Evolutionary conservation across 495 filamentous ascomycete genomes (phyloP).

Genomic region (Penicillium waksmanii): DNA sequence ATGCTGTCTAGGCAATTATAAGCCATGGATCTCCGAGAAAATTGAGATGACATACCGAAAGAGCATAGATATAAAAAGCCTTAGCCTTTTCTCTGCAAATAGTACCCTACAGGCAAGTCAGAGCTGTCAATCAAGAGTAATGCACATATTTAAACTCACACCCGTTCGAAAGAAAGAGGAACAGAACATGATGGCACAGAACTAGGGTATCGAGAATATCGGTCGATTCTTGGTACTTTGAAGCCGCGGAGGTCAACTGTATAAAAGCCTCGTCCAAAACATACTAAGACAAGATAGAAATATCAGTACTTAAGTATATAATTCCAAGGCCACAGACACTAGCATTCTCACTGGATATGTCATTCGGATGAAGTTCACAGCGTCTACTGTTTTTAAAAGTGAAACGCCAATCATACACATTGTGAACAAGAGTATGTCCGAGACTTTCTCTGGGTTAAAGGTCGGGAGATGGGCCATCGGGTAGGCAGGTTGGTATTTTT

Average conservation of each 20-base stretch:
- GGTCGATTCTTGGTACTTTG: background rate
- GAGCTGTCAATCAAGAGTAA: background rate
- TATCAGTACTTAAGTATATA: background rate
- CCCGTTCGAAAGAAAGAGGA: constrained; percentile 18
- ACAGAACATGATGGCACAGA: constrained; percentile 13
- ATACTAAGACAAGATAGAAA: background rate
- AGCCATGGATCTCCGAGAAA: background rate
- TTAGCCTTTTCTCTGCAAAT: constrained; percentile 6
- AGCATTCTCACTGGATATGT: constrained; percentile 10
- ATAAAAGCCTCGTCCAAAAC: constrained; percentile 5
- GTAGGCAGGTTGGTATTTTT: constrained; percentile 13
- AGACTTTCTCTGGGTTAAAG: constrained; percentile 6
- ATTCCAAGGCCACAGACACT: background rate
- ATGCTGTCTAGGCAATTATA: constrained; percentile 5
- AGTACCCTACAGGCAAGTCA: constrained; percentile 5
- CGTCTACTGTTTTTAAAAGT: constrained; percentile 13
- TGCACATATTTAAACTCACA: background rate
- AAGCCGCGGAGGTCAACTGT: constrained; percentile 1
- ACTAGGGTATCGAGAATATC: constrained; percentile 7
- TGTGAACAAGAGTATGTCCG: constrained; percentile 8
- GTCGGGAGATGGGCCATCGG: constrained; percentile 10
- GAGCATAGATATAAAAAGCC: constrained; percentile 5
- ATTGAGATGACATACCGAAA: background rate
- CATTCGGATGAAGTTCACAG: constrained; percentile 8
- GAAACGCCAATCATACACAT: constrained; percentile 20